phyloP scores from a whole-genome alignment of 306 rosid species.

The Leucaena leucocephala region DNA sequence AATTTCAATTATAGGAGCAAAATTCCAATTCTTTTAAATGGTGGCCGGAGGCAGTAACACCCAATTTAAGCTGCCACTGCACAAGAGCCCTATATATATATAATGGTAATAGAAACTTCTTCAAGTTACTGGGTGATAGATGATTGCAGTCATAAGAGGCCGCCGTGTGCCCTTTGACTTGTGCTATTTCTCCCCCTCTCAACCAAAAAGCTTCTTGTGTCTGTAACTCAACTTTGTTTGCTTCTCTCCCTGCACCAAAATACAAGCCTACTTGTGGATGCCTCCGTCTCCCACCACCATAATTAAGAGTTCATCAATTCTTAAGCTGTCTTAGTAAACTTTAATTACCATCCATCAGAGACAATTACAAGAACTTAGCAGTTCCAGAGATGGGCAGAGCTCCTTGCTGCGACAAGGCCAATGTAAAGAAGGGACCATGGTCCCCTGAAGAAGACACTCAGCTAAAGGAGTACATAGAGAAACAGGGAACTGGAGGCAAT shows the following conservation, averaged over 20 bases:
- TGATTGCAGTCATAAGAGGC: conserved; percentile 53
- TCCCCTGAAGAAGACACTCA: conserved; percentile 92
- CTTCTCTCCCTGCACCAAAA: conserved; percentile 1
- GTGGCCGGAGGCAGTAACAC: conserved; percentile 32
- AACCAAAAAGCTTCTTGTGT: conserved; percentile 28
- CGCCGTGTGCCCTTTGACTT: conserved; percentile 64
- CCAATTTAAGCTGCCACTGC: conserved; percentile 37
- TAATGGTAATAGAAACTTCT: conserved; percentile 53
- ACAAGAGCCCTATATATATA: conserved; percentile 34
- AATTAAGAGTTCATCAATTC: background rate
- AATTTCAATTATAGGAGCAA: conserved; percentile 35
- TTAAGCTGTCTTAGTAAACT: conserved; percentile 1
- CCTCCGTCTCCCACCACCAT: background rate
- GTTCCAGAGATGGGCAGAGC: conserved; percentile 71
- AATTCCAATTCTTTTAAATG: conserved; percentile 46
- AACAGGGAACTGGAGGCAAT: conserved; percentile 86
- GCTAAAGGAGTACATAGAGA: conserved; percentile 68
- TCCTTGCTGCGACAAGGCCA: conserved; percentile 95
- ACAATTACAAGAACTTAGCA: background rate
- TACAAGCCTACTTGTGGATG: background rate
- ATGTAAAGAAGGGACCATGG: conserved; percentile 98
- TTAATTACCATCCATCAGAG: background rate
- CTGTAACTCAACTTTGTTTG: conserved; percentile 16
- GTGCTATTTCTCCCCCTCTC: conserved; percentile 42
- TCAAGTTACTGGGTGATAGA: conserved; percentile 34